phyloP scores from a whole-genome alignment of 257 asterid genomes.

The Gentiana straminea region DNA sequence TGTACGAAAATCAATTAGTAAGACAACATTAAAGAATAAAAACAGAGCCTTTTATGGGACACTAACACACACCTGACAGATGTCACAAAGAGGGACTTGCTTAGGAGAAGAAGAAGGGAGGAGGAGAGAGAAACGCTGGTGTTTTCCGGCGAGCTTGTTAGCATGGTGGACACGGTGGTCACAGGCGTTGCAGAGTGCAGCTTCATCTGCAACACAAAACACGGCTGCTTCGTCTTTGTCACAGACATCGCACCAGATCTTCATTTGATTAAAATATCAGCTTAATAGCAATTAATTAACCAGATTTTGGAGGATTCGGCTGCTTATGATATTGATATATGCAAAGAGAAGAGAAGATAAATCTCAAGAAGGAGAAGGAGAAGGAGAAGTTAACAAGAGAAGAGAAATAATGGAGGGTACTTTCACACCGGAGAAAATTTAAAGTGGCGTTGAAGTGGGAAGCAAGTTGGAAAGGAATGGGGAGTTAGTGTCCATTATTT shows the following conservation, averaged over 20 bases:
- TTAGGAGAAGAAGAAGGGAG: constrained; percentile 50
- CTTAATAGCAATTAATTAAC: no score
- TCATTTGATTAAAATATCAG: constrained; percentile 26
- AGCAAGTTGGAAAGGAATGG: not conserved
- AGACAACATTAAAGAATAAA: not conserved
- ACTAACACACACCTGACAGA: constrained; percentile 51
- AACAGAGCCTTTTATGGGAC: no score
- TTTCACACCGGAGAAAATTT: not conserved
- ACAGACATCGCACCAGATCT: constrained; percentile 92
- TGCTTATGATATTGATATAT: no score
- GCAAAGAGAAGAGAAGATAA: no score
- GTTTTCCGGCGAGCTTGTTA: constrained; percentile 83
- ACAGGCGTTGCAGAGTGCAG: constrained; percentile 77
- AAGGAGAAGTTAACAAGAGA: not conserved
- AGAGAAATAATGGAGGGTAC: not conserved
- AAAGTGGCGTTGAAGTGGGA: constrained; percentile 5
- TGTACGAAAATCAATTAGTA: not conserved
- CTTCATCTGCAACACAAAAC: constrained; percentile 82
- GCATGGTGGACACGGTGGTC: constrained; percentile 97
- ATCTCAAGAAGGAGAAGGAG: not conserved
- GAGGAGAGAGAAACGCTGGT: constrained; percentile 64
- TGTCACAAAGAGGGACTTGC: constrained; percentile 64
- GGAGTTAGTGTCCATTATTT: not conserved
- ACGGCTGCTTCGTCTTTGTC: constrained; percentile 50
- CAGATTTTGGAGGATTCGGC: no score